phyloP scores from a whole-genome alignment of 345 rosid genomes.

The Eucalyptus erythrocorys region DNA sequence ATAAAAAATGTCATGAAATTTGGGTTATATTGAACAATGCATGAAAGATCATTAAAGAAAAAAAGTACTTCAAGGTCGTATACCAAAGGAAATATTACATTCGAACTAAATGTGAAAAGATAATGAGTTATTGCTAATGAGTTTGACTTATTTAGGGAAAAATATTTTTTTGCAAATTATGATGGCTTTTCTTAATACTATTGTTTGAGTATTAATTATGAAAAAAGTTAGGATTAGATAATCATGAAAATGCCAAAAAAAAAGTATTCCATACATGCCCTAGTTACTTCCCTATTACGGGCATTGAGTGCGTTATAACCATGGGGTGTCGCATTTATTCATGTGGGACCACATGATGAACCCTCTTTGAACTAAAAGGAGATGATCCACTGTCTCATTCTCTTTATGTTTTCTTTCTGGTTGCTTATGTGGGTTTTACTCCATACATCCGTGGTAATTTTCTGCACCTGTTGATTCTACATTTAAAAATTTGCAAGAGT shows the following conservation, averaged over 20 bases:
- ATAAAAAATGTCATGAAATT: not conserved
- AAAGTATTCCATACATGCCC: not conserved
- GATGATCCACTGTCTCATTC: not conserved
- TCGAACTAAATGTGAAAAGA: not conserved
- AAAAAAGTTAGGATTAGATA: not conserved
- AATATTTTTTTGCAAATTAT: not conserved
- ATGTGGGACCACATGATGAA: not conserved
- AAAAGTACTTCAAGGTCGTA: not conserved
- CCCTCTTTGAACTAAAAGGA: not conserved
- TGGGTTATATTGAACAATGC: not conserved
- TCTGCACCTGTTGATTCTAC: constrained; percentile 23
- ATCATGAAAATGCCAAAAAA: not conserved
- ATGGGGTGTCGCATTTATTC: not conserved
- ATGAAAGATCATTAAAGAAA: not conserved
- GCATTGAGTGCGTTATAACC: not conserved
- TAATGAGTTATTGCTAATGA: not conserved
- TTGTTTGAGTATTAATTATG: not conserved
- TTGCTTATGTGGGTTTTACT: not conserved
- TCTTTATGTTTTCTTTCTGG: not conserved
- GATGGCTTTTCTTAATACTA: not conserved
- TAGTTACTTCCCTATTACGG: not conserved
- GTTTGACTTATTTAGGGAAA: not conserved
- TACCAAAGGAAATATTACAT: not conserved
- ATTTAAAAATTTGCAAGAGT: not conserved
- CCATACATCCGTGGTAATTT: not conserved